Evolutionary conservation across 805 yeast species (phyloP), one percentile per base, ranked within the genome.

Genomic region (Saccharomyces kudriavzevii): DNA sequence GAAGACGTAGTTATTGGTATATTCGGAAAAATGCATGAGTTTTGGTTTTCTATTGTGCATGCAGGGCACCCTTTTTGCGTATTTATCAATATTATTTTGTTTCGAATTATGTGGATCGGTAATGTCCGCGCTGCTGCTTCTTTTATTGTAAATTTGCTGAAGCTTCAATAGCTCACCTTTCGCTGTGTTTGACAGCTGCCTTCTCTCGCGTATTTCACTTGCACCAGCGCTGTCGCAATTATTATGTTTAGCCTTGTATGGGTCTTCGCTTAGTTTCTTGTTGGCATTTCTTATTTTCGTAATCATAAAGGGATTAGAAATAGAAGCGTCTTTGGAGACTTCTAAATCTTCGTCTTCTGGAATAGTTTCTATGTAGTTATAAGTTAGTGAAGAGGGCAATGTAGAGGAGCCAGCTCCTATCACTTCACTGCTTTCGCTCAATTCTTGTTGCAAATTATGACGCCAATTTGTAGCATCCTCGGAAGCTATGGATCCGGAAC

Each of bases 251-350:
- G 22, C 43, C 13, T 35, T 17, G 11, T 5, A 9, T 20, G 24
- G 17, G 4, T 35, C 17, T 35, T 35, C 24, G 11, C 43, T 35
- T 9, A 35, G 43, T 35, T 35, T 35, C 43, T 13, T 17, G 35
- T 29, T n/a, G 40, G 9, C 29, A 13, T 24, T 35, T 24, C 51
- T 43, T 35, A 56, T 48, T 46, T 60, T 61, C 3, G 64, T 40
- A 5, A 54, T 52, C 40, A 57, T 57, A 46, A 59, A 64, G 9
- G 65, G 66, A 31, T 64, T 62, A 5, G 68, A 64, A 26, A 61
- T 31, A 4, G 62, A 54, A 5, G 48, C 40, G 52, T 59, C 56
- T 20, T 52, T 57, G 2, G 63, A 52, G 17, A 61, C 48, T 17
- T 56, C 57, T 20, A 62, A 26, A 48, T 62, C 68, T 30, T 62